Conservation (phyloP, 176 grass and related monocot genomes). For the Carex parvula region DNA sequence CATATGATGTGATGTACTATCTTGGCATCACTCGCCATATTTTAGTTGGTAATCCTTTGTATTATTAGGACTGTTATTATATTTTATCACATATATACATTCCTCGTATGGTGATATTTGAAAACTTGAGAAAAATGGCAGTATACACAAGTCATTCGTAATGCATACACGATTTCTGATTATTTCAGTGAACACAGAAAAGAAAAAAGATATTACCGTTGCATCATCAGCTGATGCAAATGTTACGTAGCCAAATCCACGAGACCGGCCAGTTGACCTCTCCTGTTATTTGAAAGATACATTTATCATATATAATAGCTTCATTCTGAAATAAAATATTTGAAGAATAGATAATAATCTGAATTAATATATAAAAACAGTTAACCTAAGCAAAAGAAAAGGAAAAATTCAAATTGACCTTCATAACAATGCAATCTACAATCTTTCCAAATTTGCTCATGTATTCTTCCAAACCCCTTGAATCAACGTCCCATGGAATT, state of each 20-base stretch:
- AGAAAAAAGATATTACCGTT: conserved; percentile 35
- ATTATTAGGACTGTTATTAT: neutral
- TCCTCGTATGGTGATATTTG: neutral
- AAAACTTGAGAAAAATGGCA: neutral
- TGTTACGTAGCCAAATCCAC: conserved; percentile 88
- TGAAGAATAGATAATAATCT: neutral
- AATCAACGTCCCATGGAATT: conserved; percentile 95
- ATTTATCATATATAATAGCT: conserved; percentile 18
- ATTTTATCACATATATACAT: neutral
- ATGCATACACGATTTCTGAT: conserved; percentile 15
- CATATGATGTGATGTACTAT: neutral
- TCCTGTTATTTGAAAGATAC: conserved; percentile 53
- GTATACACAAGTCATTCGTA: neutral
- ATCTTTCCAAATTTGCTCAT: conserved; percentile 89
- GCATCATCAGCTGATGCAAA: conserved; percentile 84
- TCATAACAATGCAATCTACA: conserved; percentile 92
- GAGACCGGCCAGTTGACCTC: conserved; percentile 73
- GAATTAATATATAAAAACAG: neutral
- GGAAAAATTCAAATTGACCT: conserved; percentile 39
- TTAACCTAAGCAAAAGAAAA: conserved; percentile 5
- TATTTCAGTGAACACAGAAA: neutral
- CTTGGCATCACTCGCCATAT: neutral
- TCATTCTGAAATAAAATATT: neutral
- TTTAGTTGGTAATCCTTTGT: neutral
- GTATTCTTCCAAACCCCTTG: conserved; percentile 70